Conservation (phyloP, 345 rosid genomes). For the Carallia brachiata region DNA sequence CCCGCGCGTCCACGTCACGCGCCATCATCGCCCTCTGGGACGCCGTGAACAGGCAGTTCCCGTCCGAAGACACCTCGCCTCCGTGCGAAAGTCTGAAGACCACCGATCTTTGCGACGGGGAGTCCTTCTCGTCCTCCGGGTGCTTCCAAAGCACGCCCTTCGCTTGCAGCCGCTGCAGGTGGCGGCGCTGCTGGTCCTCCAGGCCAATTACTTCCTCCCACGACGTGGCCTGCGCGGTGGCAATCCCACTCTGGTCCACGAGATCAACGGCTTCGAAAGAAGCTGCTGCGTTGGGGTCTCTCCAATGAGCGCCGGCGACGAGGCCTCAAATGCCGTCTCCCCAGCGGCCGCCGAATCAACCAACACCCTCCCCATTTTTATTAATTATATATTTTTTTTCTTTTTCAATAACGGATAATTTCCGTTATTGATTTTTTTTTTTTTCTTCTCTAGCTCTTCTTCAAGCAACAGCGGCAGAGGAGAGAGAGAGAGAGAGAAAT, state of each 20-base stretch:
- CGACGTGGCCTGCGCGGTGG: constrained; percentile 13
- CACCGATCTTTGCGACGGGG: constrained; percentile 35
- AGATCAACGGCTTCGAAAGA: constrained; percentile 50
- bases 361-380: constrained; percentile 72
- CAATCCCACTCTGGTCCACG: constrained; percentile 36
- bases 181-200: constrained; percentile 87
- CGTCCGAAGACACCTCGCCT: constrained; percentile 92
- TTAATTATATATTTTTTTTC: neutral
- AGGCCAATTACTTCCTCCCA: constrained; percentile 89
- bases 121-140: constrained; percentile 45
- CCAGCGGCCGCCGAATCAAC: constrained; percentile 73
- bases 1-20: constrained; percentile 78
- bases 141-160: constrained; percentile 90
- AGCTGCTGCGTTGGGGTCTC: constrained; percentile 42
- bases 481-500: constrained; percentile 18
- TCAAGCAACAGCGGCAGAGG: constrained; percentile 7
- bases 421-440: neutral
- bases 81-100: constrained; percentile 86
- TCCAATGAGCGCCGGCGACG: constrained; percentile 63
- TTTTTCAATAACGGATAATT: neutral
- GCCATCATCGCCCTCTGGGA: constrained; percentile 67
- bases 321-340: constrained; percentile 54
- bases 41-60: constrained; percentile 96
- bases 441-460: constrained; percentile 12
- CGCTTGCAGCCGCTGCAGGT: constrained; percentile 64